Evolutionary conservation across 176 grass and related monocot species (phyloP), one percentile per base, ranked within the genome.

Genomic region (Dendrocalamus sinicus): DNA sequence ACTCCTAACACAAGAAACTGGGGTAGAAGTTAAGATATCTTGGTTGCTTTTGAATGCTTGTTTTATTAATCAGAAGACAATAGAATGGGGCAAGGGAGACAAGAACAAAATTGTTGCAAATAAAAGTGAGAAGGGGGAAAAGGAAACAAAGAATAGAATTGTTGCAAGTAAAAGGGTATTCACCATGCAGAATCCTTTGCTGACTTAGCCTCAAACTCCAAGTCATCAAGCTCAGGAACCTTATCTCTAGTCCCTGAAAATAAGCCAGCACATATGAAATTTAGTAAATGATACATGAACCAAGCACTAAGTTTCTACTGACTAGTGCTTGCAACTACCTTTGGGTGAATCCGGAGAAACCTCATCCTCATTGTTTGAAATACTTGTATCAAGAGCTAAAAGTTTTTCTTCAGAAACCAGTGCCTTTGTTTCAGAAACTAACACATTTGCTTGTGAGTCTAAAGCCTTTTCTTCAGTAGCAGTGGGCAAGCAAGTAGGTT

Each of bases 131-230:
- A 69, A 40, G 44, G 0, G 26, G 12, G 9, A 3, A 62, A 78
- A 71, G 57, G 16, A 24, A 39, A 74, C 48, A 66, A 64, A 44
- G 16, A 65, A 71, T 5, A 86, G 9, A 53, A 60, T 51, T 69
- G 60, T 58, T 57, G 24, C 58, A 61, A 66, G 73, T 83, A 88
- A 63, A 88, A 84, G 70, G 24, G 48, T 77, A 4, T n/a, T 70
- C 86, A 99, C 97, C 97, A 99, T 66, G 97, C 97, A 44, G 61
- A 86, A 86, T 99, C 97, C 76, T 79, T 95, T 78, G 85, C 68
- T 77, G 97, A 99, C 77, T 80, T 99, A 52, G 97, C 97, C 79
- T 99, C 97, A 89, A 99, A 99, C 78, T 96, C 85, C 86, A 99
- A 32, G 22, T 92, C 73, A 67, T 71, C 81, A 81, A 68, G 52